phyloP scores from a whole-genome alignment of 2,329 filamentous ascomycete species.

The Didymella pinodella region DNA sequence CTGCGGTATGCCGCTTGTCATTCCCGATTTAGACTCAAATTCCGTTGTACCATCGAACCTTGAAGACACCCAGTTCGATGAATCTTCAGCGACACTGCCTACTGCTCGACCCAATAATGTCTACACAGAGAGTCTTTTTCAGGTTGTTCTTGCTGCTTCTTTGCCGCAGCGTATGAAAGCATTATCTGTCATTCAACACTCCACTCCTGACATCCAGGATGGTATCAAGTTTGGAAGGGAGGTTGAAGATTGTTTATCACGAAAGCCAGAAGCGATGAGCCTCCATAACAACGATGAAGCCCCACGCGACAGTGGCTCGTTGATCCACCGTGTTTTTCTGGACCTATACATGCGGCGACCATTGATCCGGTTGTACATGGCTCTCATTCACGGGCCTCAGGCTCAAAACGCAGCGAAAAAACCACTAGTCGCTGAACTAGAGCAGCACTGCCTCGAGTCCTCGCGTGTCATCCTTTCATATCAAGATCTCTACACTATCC shows the following conservation, averaged over 20 bases:
- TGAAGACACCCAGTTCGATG: constrained; percentile 31
- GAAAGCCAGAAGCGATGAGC: constrained; percentile 21
- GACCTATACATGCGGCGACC: constrained; percentile 32
- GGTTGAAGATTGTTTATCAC: constrained; percentile 21
- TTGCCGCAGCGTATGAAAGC: constrained; percentile 28
- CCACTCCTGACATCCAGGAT: constrained; percentile 21
- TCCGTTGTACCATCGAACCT: constrained; percentile 28
- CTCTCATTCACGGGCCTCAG: constrained; percentile 29
- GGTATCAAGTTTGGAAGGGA: constrained; percentile 23
- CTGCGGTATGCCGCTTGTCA: constrained; percentile 28
- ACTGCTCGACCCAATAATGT: constrained; percentile 11
- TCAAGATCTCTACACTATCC: constrained; percentile 23
- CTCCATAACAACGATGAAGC: constrained; percentile 13
- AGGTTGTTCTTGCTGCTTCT: constrained; percentile 29
- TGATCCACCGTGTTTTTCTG: constrained; percentile 28
- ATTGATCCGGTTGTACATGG: constrained; percentile 30
- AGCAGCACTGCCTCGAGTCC: constrained; percentile 29
- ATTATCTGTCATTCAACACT: constrained; percentile 27
- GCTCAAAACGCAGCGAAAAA: constrained; percentile 1
- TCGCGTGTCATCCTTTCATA: constrained; percentile 34
- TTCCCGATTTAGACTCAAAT: constrained; percentile 21
- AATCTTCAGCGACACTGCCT: constrained; percentile 20
- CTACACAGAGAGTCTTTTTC: constrained; percentile 30
- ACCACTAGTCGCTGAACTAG: constrained; percentile 17
- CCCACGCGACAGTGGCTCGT: constrained; percentile 14